Evolutionary conservation across 371 early-diverging fungal species (phyloP), one percentile per base, ranked within the genome.

Genomic region (Mucor circinelloides): DNA sequence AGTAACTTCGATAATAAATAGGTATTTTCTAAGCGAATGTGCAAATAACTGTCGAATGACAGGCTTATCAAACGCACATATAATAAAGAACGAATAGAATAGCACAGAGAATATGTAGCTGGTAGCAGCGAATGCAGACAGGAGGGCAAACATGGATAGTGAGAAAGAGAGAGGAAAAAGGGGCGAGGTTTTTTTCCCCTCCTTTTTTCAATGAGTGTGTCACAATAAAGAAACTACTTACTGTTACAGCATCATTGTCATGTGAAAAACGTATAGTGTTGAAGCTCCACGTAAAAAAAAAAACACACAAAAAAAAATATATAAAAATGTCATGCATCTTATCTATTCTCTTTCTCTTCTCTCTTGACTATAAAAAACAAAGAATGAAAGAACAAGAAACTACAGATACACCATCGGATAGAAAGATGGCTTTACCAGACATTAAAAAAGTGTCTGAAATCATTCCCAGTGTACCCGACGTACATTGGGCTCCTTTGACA

Each of bases 401-500:
- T 23, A 50, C 63, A 28, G n/a, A 60, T 9, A 60, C 27, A 2
- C 0, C 28, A 31, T 32, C 19, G 31, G 21, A 56, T 23, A 40
- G 10, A 21, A 21, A 25, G 38, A 58, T 21, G 19, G 38, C 30
- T 46, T 23, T 60, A 17, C 60, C 56, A 23, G 30, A 38, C 13
- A 25, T 64, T 2, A 56, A 64, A 21, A 56, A 56, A 13, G 42
- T 42, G 12, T 36, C 63, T 10, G 12, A 60, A 32, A 30, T 56
- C 0, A 13, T 64, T 57, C 27, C 40, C 10, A 42, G 6, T 6
- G 15, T 66, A 8, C 32, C 62, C 1, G 50, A 70, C 59, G 79
- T 86, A 5, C 75, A 80, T 31, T 88, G 88, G 82, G 91, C 86
- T 2, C 93, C 93, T 6, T 60, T 93, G n/a, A 74, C 79, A 25